Base-by-base conservation (phyloP, 192 early-diverging fungal genomes). In the Chytriomyces hyalinus region DNA sequence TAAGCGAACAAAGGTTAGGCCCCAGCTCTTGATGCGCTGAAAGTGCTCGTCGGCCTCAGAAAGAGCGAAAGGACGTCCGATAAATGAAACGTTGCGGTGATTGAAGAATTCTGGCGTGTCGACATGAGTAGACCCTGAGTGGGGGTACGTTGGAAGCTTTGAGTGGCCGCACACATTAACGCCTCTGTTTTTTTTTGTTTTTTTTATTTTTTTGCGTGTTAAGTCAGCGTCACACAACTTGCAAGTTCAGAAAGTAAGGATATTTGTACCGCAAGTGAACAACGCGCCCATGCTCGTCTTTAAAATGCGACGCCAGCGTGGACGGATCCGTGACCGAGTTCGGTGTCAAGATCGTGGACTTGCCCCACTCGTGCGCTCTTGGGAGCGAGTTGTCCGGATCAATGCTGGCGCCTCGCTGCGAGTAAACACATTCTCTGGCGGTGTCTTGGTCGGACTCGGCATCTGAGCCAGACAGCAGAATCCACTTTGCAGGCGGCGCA, bases 131-230 rank as follows among this genome's bases (percentile, higher is more conserved):
- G 87, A 87, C 7, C 89, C 89, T 46, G 90, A 73, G 9, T 51
- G 83, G n/a, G 93, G 92, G 17, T 67, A 84, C 0, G 89, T 92
- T 1, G 94, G 94, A 13, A 94, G 80, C 78, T 95, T 95, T 3
- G 87, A 91, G 49, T 90, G 90, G 36, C 92, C 93, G 61, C 91
- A 93, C 15, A 94, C 47, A 70, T 95, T 95, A 61, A 95, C 92
- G 47, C 93, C 94, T 15, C 94, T 64, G 17, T 28, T 15, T 44
- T 13, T 0, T n/a, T 57, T 20, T 13, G 1, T 13, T 57, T 83
- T n/a, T n/a, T n/a, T n/a, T n/a, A n/a, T n/a, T n/a, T n/a, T n/a
- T n/a, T 63, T 91, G 66, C 48, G 89, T 45, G 36, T 87, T 65
- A 5, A 81, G 85, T 36, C 0, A 36, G 36, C 0, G 36, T 36